Evolutionary conservation across 1,139 yeast genomes (phyloP).

Genomic region (Kurtzmaniella quercitrusa): DNA sequence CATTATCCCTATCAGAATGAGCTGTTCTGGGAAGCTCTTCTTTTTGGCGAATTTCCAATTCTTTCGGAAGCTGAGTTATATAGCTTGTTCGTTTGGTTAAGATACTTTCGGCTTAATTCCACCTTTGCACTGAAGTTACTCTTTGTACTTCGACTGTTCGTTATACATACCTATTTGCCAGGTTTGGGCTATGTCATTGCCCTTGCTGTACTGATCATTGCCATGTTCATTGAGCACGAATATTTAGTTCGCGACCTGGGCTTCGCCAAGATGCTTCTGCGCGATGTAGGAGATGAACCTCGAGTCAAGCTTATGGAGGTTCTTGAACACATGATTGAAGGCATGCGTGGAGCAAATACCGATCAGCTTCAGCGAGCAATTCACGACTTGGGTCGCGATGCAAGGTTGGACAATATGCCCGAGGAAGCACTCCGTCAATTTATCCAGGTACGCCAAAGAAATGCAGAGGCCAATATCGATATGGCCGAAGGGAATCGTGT

Average conservation of each 20-base stretch:
- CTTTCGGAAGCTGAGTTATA: not conserved
- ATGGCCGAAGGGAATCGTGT: not conserved
- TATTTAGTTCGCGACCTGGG: conserved; percentile 73
- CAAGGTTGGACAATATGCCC: conserved; percentile 2
- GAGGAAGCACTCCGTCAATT: conserved; percentile 8
- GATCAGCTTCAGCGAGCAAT: conserved; percentile 20
- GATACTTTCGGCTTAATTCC: not conserved
- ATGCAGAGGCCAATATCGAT: not conserved
- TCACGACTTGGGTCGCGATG: conserved; percentile 10
- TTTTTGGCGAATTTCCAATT: conserved; percentile 40
- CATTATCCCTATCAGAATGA: conserved; percentile 37
- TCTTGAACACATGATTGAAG: conserved; percentile 28
- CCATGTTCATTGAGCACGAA: conserved; percentile 58
- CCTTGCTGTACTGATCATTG: conserved; percentile 39
- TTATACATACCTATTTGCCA: conserved; percentile 30
- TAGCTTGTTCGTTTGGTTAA: conserved; percentile 11
- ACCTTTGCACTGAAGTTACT: not conserved
- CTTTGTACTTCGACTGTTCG: not conserved
- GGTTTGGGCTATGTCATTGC: conserved; percentile 39
- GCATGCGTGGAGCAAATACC: conserved; percentile 21
- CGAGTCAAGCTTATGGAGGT: conserved; percentile 38
- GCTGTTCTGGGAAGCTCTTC: conserved; percentile 35
- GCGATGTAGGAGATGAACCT: conserved; percentile 56
- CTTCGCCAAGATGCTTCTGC: conserved; percentile 50
- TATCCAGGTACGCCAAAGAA: conserved; percentile 5